Base-by-base conservation (phyloP, 192 early-diverging fungal species). In the Neocallimastix lanati region DNA sequence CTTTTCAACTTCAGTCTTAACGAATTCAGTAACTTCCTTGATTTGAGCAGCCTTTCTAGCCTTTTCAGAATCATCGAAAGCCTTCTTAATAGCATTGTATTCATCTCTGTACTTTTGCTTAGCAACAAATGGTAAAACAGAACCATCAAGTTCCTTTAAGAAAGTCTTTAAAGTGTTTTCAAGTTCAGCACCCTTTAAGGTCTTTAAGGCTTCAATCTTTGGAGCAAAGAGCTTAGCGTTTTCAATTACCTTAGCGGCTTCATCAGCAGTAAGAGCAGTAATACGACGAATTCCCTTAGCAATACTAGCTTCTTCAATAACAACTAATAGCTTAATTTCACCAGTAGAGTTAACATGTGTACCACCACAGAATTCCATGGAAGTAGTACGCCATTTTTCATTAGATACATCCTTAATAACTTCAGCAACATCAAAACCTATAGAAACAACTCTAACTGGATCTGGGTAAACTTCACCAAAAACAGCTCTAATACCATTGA, bases 381-480 rank as follows among this genome's bases (percentile, higher is more conserved):
- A 95, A 79, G 91, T 92, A 76, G 87, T 86, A 21, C 83, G 83
- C 97, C 97, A 99, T 79, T 91, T 88, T 33, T 87, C 86, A 81
- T 96, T 94, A 28, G 88, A 83, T 11, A 93, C 92, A 85, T 93
- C 88, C 79, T 88, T 87, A 29, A 96, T 84, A n/a, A 99, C 86
- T 29, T 94, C 92, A 80, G 95, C 92, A 25, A 98, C 87, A 82
- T 93, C 92, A 79, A 89, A 90, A 27, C 96, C 96, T 85, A 99
- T 91, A 9, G 95, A 93, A 12, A 99, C 94, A 29, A 99, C 96
- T 79, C 96, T 93, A 28, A 99, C 97, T 4, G 96, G 95, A 84
- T 99, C 97, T 36, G 97, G 97, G 82, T 99, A 99, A 36, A 91
- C 90, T 85, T 99, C 96, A 76, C 96, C 96, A 87, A 99, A 99